Evolutionary conservation across 306 rosid species (phyloP).

Genomic region (Cyamopsis tetragonoloba): DNA sequence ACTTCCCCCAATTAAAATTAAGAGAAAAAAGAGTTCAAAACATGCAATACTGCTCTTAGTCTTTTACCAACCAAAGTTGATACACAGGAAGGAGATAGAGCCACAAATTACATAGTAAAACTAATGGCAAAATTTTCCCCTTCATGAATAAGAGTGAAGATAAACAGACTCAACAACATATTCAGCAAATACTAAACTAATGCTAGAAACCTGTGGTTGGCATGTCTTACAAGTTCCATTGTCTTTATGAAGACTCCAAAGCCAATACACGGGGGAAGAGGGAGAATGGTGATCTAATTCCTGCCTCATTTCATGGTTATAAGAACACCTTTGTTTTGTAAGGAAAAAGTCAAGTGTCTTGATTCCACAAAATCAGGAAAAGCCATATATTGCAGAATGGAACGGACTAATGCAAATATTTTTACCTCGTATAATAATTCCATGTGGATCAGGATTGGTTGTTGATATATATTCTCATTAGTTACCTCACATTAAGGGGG

Average conservation of each 20-base stretch:
- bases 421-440: neutral
- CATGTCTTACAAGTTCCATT: neutral
- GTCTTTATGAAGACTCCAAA: neutral
- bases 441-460: neutral
- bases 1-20: conserved; percentile 16
- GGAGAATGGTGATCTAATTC: neutral
- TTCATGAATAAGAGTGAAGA: neutral
- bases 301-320: neutral
- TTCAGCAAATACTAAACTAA: neutral
- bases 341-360: neutral
- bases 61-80: conserved; percentile 2
- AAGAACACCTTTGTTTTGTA: neutral
- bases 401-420: neutral
- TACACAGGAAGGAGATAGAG: neutral
- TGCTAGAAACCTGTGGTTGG: neutral
- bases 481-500: too few relatives aligned
- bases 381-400: neutral
- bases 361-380: neutral
- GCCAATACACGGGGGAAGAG: neutral
- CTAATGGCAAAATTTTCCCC: neutral
- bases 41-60: neutral
- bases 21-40: conserved; percentile 5
- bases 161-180: neutral
- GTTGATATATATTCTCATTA: neutral
- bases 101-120: neutral